Base-by-base conservation (phyloP, 305 asterid species). In the Fraxinus sp. region DNA sequence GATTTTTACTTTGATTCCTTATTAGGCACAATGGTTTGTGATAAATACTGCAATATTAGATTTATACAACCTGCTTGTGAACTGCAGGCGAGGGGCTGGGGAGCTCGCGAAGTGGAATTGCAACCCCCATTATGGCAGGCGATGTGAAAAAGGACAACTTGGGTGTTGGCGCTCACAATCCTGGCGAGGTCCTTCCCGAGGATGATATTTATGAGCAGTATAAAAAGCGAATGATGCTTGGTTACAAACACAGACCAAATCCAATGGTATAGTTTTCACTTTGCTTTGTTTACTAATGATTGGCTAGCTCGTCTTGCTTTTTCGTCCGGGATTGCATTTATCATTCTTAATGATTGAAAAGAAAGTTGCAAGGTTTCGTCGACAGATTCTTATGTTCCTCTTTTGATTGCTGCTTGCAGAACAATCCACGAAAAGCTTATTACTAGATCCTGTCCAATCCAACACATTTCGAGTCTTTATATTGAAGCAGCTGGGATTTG, bases 201-300 rank as follows among this genome's bases (percentile, higher is more conserved):
- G 99, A 95, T 83, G 99, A 95, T 86, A 95, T 95, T 46, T 95
- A 95, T 52, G 99, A 95, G 88, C 98, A 95, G 91, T 95, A 95
- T 76, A 95, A 94, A 90, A 95, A 95, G 85, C 92, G 98, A 26
- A 95, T 95, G 98, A 95, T 95, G 98, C 95, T 95, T 35, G 98
- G 99, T 74, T 95, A 95, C 84, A 91, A 91, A 20, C 83, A 95
- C 88, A 84, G 99, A 64, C 98, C 99, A 80, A 95, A 95, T 91
- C 99, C 98, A 73, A 80, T 94, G 97, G 99, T 94, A 93, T 62
- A 79, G 68, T 20, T 66, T 11, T 26, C 18, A 70, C 13, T 68
- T 22, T 6, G 33, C 35, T 13, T 18, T 49, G 62, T 49, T 49
- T 49, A 49, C 20, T 49, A 49, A 49, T 4, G 62, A 14, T 49